Base-by-base conservation (phyloP, 257 asterid genomes). In the Solanum bulbocastanum region DNA sequence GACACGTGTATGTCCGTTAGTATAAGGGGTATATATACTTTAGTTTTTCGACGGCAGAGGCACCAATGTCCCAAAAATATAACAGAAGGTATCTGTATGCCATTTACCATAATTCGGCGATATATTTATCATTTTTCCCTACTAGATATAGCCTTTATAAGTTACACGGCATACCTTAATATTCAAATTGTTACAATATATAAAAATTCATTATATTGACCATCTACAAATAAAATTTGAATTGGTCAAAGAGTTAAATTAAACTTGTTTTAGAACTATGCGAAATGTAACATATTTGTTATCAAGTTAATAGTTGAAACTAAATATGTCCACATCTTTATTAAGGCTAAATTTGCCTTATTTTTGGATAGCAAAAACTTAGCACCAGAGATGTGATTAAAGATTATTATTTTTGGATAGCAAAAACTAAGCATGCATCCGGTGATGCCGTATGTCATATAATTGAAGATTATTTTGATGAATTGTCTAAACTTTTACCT, bases 31-130 rank as follows among this genome's bases (percentile, higher is more conserved):
- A 49, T 49, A 52, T 52, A 52, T 15, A 23, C 3, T 52, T 2
- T 2, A 52, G 23, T 52, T 52, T 52, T 52, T 52, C 0, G 7
- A 52, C 9, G 3, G 0, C 9, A 2, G 0, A 3, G 3, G 4
- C 1, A 52, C 0, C 9, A 52, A 49, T 52, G 8, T 16, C 23
- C 9, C 23, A 16, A 52, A 52, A 52, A 3, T 52, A 2, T 16
- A 8, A 52, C 60, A 52, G 8, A 52, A 3, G 23, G 0, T 16
- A 52, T 52, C 0, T 49, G 60, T 18, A 49, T 16, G 16, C 0
- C 23, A 49, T 49, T 49, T 49, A 5, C 4, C 3, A 5, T 49
- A 2, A 0, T 49, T 15, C 4, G 8, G 3, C 0, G 8, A 2
- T 49, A 49, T 49, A 2, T 49, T 49, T 49, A 0, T 49, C 22